phyloP scores from a whole-genome alignment of 176 grass and related monocot genomes.

The Luzula sylvatica region DNA sequence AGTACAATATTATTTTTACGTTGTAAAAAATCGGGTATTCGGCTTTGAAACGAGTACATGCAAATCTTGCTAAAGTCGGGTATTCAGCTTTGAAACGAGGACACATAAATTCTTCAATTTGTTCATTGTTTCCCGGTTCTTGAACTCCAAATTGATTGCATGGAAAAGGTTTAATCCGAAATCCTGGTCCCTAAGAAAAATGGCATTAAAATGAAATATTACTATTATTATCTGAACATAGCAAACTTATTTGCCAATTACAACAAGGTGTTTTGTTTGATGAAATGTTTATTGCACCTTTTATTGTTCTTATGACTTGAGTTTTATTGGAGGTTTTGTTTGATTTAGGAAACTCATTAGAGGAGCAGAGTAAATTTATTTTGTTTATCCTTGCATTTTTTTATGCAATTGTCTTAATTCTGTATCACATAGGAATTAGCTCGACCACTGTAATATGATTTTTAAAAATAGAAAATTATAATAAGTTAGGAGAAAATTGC shows the following conservation, averaged over 20 bases:
- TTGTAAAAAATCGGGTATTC: conserved; percentile 50
- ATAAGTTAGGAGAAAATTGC: not conserved
- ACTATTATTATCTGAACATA: too few species aligned
- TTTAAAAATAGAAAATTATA: conserved; percentile 1
- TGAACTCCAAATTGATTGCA: conserved; percentile 53
- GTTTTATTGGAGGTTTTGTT: too few species aligned
- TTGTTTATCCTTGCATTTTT: conserved; percentile 46
- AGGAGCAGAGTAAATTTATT: conserved; percentile 15
- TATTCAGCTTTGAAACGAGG: conserved; percentile 39
- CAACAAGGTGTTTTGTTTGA: too few species aligned
- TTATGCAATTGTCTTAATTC: conserved; percentile 35
- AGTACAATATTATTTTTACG: conserved; percentile 14
- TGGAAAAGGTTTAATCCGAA: conserved; percentile 43
- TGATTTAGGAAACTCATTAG: too few species aligned
- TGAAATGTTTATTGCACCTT: too few species aligned
- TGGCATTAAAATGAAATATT: too few species aligned
- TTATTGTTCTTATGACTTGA: too few species aligned
- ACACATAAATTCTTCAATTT: conserved; percentile 48
- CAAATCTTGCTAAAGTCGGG: too few species aligned
- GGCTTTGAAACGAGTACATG: too few species aligned
- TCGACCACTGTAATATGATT: conserved; percentile 37
- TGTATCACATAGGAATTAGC: conserved; percentile 43
- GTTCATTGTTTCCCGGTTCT: conserved; percentile 38
- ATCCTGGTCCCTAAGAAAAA: conserved; percentile 25
- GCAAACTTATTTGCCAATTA: too few species aligned